Base-by-base conservation (phyloP, 306 rosid genomes). In the Citrullus mucosospermus region DNA sequence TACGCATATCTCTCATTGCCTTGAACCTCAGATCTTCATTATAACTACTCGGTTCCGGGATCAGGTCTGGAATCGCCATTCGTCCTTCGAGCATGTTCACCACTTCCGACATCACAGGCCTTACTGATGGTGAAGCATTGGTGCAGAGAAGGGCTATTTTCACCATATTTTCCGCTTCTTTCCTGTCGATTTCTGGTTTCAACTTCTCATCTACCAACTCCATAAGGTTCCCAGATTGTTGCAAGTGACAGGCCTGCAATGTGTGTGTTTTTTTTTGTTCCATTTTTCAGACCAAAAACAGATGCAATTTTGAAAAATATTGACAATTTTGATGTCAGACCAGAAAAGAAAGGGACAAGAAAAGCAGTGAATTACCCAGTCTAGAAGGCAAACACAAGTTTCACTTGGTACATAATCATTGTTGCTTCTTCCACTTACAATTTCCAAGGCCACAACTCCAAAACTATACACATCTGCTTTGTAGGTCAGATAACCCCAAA, bases 381-480 rank as follows among this genome's bases (percentile, higher is more conserved):
- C 96, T 53, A 89, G 81, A 83, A 90, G 96, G 63, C 96, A 89
- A 78, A 88, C 92, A 46, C 83, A 85, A 30, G 71, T 79, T 44
- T 87, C 85, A 36, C 77, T 80, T 32, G 91, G 89, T 25, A 87
- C 28, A 78, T 82, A 86, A 67, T 74, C 82, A 78, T 84, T 92
- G 80, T 90, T 90, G 88, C 80, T 87, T 80, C 86, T 86, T 78
- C 93, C 93, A 41, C 90, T 86, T 53, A 86, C 70, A 53, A 90
- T 55, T 84, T 90, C 97, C 74, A 92, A 84, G 74, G 86, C 89
- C 75, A 92, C 86, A 34, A 92, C 89, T 73, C 97, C 93, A 79
- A 84, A 90, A 79, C 97, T 90, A 80, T 90, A 92, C 60, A 88
- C 95, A 79, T 92, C 97, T 55, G 90, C 95, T 83, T 92, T 92